Evolutionary conservation across 2,329 filamentous ascomycete species (phyloP), one percentile per base, ranked within the genome.

Genomic region (Apiospora pterosperma): DNA sequence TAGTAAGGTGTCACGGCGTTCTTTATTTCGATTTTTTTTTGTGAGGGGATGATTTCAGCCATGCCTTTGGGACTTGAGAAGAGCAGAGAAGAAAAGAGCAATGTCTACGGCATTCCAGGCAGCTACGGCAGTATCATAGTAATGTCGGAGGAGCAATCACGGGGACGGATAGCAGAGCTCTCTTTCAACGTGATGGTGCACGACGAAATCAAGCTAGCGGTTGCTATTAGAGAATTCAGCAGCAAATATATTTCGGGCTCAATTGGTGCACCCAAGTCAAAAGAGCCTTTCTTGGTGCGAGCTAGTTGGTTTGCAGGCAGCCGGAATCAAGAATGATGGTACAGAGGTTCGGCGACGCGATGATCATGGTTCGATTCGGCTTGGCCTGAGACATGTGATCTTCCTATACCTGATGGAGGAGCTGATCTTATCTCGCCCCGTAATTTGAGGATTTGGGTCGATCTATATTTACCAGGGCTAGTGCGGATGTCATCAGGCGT

Each of bases 1-100:
- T 86, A 80, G 82, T 85, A 82, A 74, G 84, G 83, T 82, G 84
- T 85, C 81, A 75, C 66, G 84, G 84, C 81, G 82, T 85, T 84
- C 85, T 84, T 74, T 78, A 67, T 74, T 78, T 67, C 67, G 70
- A 73, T 70, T 75, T 76, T 70, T 67, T 67, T 72, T 55, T 55
- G 48, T 55, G 48, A 55, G 19, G 48, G 48, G 48, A 55, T 55
- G 48, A 55, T 55, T 55, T 55, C 48, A 55, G 48, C 48, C 48
- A 55, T 55, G 48, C 48, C 48, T 55, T 55, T 55, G 31, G 48
- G 48, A 55, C 48, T 55, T 55, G 48, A 55, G 48, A 34, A 34
- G 48, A 55, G 48, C 48, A 55, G 48, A 34, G 44, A 25, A 55
- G 44, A 52, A 55, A 55, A 31, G 28, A 55, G 48, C 48, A 34